phyloP scores from a whole-genome alignment of 192 early-diverging fungal genomes.

The Chytriomyces confervae region DNA sequence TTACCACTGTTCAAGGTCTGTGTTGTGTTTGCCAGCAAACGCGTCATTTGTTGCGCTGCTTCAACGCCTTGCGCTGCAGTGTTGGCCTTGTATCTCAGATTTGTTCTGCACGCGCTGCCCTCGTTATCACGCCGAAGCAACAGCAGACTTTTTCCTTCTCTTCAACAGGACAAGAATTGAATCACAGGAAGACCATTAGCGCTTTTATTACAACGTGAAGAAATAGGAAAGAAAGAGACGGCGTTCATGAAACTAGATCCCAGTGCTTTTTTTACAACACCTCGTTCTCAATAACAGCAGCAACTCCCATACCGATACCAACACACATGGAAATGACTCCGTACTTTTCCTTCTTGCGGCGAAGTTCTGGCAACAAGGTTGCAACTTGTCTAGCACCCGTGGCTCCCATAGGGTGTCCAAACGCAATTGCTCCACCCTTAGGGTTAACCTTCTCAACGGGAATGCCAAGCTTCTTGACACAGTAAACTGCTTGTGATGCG shows the following conservation, averaged over 20 bases:
- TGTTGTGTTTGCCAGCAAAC: too few species aligned
- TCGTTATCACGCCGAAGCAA: too few species aligned
- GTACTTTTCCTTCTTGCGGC: slow-evolving; percentile 81
- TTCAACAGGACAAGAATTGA: too few species aligned
- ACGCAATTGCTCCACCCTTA: slow-evolving; percentile 97
- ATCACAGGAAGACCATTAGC: too few species aligned
- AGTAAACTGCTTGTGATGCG: slow-evolving; percentile 95
- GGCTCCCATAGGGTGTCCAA: slow-evolving; percentile 86
- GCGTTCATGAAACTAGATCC: background rate
- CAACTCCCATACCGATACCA: slow-evolving; percentile 90
- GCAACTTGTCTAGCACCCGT: slow-evolving; percentile 97
- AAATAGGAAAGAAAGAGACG: background rate
- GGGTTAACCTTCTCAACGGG: slow-evolving; percentile 93
- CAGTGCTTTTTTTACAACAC: slow-evolving; percentile 1
- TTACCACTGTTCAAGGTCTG: too few species aligned
- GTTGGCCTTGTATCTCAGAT: too few species aligned
- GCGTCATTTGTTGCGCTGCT: too few species aligned
- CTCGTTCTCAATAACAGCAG: slow-evolving; percentile 50
- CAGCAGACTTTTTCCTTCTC: too few species aligned
- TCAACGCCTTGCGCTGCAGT: too few species aligned
- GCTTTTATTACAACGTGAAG: background rate
- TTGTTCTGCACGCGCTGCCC: too few species aligned
- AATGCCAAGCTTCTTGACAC: slow-evolving; percentile 85
- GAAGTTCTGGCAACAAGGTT: slow-evolving; percentile 91
- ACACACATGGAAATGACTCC: slow-evolving; percentile 93